A percentile compares a stretch with the other conserved stretches of the same genome.
Evolutionary conservation across 2,329 filamentous ascomycete species (phyloP).

Genomic region (Xylaria sp.): DNA sequence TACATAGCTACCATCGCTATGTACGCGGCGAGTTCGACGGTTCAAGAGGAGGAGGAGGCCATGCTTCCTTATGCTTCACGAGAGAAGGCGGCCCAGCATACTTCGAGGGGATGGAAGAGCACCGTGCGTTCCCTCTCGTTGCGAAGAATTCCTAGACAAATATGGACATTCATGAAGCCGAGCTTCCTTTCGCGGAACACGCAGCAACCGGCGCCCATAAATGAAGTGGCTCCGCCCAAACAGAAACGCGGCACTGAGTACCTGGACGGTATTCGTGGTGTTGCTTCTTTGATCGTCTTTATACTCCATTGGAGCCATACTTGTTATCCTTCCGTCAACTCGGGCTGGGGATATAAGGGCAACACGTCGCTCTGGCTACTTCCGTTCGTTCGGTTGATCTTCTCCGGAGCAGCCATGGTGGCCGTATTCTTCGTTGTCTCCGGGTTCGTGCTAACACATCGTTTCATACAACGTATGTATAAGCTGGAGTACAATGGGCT

Average conservation of each 20-base stretch:
- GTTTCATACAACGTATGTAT: conserved; percentile 52
- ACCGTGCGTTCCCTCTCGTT: conserved; percentile 32
- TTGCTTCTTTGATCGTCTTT: conserved; percentile 56
- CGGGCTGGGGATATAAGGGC: conserved; percentile 51
- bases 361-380: conserved; percentile 50
- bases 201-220: conserved; percentile 26
- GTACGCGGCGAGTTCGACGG: conserved; percentile 36
- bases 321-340: conserved; percentile 47
- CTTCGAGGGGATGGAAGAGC: conserved; percentile 26
- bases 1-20: conserved; percentile 26
- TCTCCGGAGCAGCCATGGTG: conserved; percentile 55
- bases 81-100: conserved; percentile 14
- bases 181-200: conserved; percentile 45
- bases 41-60: conserved; percentile 44
- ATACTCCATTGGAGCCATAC: conserved; percentile 52
- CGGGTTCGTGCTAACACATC: conserved; percentile 55
- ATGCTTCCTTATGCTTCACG: conserved; percentile 40
- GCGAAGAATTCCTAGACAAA: conserved; percentile 34
- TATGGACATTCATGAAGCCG: conserved; percentile 43
- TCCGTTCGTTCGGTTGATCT: conserved; percentile 54
- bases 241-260: conserved; percentile 52
- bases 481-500: conserved; percentile 47
- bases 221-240: conserved; percentile 27
- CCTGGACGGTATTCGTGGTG: conserved; percentile 55
- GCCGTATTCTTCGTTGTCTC: conserved; percentile 57